Base-by-base conservation (phyloP, 148 eudicot genomes). In the Rhododendron ferrugineum region DNA sequence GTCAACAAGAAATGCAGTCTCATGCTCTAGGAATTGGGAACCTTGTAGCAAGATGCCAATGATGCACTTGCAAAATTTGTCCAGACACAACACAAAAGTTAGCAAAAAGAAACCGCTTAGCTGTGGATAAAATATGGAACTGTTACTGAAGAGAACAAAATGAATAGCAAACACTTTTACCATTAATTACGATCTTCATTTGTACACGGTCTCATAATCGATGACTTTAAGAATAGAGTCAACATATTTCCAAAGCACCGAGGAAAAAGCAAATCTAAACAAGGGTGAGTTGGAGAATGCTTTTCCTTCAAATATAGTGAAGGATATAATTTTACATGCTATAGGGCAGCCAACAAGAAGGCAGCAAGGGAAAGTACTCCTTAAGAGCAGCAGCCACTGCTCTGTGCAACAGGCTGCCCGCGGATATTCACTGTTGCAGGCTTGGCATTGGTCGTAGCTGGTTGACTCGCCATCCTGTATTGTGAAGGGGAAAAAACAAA, bases 371-470 rank as follows among this genome's bases (percentile, higher is more conserved):
- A 0, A 28, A 8, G 36, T 62, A 28, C 82, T 28, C 81, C 83
- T 91, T 87, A 92, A 16, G 89, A 84, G 9, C 96, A 93, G 93
- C 96, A 93, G 28, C 96, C 91, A 32, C 93, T 84, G 84, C 87
- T 92, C 88, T 92, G 93, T 52, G 86, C 66, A 72, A 94, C 90
- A 5, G 96, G 96, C 85, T 90, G 93, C 49, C 96, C 96, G 40
- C 94, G 91, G 87, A 94, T 91, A 86, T 91, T 92, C 80, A 94
- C 92, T 26, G 94, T 92, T 44, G 95, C 90, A 70, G 94, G 92
- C 90, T 90, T 94, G 10, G 90, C 83, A 78, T 85, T 91, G 86
- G 85, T 89, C 86, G 54, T 73, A 28, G 87, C 85, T 11, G 96
- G 96, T 78, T 94, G 96, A 84, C 93, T 91, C 11, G 96, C 95